Percentiles rank a stretch among this genome's conserved stretches.
Evolutionary conservation across 306 rosid species (phyloP).

Genomic region (Cicer yamashitae): DNA sequence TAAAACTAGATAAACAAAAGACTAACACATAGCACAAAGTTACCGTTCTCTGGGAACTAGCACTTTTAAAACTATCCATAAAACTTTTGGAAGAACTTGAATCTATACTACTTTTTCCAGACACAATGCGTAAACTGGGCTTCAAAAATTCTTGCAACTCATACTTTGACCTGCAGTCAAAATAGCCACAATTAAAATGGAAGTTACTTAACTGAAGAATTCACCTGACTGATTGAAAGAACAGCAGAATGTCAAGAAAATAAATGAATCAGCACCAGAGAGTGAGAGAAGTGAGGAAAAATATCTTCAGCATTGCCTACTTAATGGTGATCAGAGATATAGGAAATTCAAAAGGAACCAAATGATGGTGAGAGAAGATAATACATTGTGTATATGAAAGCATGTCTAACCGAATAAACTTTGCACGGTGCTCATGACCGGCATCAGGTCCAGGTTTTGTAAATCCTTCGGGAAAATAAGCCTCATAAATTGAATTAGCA

Average conservation of each 20-base stretch:
- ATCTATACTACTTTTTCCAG: slow-evolving; percentile 57
- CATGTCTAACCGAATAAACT: slow-evolving; percentile 80
- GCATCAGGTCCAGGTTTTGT: slow-evolving; percentile 85
- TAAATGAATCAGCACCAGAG: slow-evolving; percentile 9
- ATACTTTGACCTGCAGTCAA: slow-evolving; percentile 77
- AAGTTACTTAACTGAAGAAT: slow-evolving; percentile 32
- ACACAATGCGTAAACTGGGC: slow-evolving; percentile 90
- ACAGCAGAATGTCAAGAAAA: slow-evolving; percentile 32
- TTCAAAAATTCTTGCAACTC: slow-evolving; percentile 91
- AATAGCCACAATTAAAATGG: slow-evolving; percentile 37
- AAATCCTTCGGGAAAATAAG: slow-evolving; percentile 81
- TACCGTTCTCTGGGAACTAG: slow-evolving; percentile 68
- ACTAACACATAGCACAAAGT: slow-evolving; percentile 39
- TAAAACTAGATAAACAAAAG: slow-evolving; percentile 38
- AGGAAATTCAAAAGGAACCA: slow-evolving; percentile 41
- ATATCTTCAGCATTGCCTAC: slow-evolving; percentile 31
- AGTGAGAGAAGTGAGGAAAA: slow-evolving; percentile 9
- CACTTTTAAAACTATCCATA: slow-evolving; percentile 63
- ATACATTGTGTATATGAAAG: slow-evolving; percentile 27
- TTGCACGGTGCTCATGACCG: slow-evolving; percentile 69
- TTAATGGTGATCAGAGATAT: slow-evolving; percentile 33
- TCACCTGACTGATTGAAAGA: slow-evolving; percentile 28
- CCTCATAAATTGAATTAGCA: slow-evolving; percentile 93
- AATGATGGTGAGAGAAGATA: slow-evolving; percentile 34
- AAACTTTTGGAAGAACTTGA: slow-evolving; percentile 64